A percentile compares a stretch with the other conserved stretches of the same genome.
These are phyloP conservation scores for Colletotrichum incanum DNA, from an alignment of 2,329 filamentous ascomycete species.

Conservation along the genomic window DNA sequence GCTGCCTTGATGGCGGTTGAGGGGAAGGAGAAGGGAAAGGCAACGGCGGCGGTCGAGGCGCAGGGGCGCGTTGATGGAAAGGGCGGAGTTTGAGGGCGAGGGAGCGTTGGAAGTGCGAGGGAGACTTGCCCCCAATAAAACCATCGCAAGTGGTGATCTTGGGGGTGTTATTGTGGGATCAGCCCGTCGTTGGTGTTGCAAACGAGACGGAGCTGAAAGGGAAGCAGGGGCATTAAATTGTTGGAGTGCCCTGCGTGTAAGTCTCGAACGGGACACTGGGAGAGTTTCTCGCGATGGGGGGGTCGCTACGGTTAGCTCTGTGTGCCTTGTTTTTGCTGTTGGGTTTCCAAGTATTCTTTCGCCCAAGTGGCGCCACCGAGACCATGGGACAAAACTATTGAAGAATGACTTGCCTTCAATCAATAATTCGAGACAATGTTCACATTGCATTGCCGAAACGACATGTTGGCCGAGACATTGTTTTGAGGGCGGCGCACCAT, in stretches of 20 bases:
- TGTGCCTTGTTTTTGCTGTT: not conserved
- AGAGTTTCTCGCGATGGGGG: not conserved
- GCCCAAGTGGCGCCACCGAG: not conserved
- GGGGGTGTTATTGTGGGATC: not conserved
- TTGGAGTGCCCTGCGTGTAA: not conserved
- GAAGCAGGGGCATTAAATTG: not conserved
- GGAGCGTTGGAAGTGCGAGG: not conserved
- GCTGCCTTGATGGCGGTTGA: conserved; percentile 29
- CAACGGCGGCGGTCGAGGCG: not conserved
- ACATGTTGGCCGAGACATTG: conserved; percentile 2
- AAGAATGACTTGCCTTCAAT: too few relatives aligned
- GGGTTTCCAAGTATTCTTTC: not conserved
- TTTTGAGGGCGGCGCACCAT: not conserved
- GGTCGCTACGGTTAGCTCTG: not conserved
- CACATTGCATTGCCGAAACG: not conserved
- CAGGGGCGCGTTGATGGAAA: conserved; percentile 1
- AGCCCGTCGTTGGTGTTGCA: not conserved
- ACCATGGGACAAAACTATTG: not conserved
- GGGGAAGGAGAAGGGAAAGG: not conserved
- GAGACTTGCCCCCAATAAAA: not conserved
- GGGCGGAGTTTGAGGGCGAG: not conserved
- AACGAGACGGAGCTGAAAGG: not conserved
- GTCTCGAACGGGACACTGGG: not conserved
- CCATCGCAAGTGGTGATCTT: not conserved
- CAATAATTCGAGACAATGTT: not conserved